Base-by-base conservation (phyloP, 441 rosid species). In the Lepidium campestre region DNA sequence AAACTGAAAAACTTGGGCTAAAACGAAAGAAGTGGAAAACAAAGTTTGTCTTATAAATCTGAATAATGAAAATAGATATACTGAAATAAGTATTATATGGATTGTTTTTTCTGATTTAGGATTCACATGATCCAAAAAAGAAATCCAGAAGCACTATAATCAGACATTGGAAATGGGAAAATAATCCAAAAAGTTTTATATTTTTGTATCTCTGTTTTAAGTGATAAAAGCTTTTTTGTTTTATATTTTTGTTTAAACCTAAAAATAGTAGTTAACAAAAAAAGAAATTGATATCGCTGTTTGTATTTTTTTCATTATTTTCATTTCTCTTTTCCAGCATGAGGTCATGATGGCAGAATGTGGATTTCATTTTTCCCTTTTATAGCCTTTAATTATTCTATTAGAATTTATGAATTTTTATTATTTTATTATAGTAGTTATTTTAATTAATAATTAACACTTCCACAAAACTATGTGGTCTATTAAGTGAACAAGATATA, bases 101-200 rank as follows among this genome's bases (percentile, higher is more conserved):
- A 37, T 54, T n/a, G n/a, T n/a, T 27, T 70, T n/a, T 62, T 54
- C 47, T 61, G 62, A 70, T 41, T 52, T 49, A 58, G 68, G 57
- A 71, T 62, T 72, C 76, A 50, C 71, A 50, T 72, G 76, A 72
- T 72, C 67, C 76, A 57, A 72, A 71, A 62, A 55, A 36, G 47
- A 20, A 48, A 32, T 31, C 25, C 40, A 57, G 61, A 71, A 40
- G 35, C 61, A 71, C 60, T 32, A 32, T 22, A 32, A 64, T 49
- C 71, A 64, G 53, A 48, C 29, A 57, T 64, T 41, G 61, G 39
- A 65, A 49, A 36, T 40, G 2, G 70, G 36, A 12, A 49, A 48
- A 15, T 12, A 11, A n/a, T 56, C 17, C 34, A 27, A 47, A 64
- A 56, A 45, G 57, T 10, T 36, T 1, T 10, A 20, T 23, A n/a